A percentile compares a stretch with the other conserved stretches of the same genome.
phyloP scores from a whole-genome alignment of 331 rosid species.

The Acacia pycnantha region DNA sequence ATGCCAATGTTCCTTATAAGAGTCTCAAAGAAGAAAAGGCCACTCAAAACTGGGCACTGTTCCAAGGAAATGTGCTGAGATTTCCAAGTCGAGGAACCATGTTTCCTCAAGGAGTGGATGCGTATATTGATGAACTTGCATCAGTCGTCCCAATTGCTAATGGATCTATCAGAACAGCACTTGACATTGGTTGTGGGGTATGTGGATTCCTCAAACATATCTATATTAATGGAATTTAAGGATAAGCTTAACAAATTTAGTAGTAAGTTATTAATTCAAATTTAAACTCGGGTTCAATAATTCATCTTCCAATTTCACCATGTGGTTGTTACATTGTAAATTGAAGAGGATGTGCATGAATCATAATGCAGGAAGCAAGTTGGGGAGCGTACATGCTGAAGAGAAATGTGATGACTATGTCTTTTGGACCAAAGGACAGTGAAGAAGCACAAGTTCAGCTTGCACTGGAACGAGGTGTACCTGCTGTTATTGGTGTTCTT shows the following conservation, averaged over 20 bases:
- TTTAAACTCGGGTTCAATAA: neutral
- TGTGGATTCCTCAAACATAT: slow-evolving; percentile 23
- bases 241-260: neutral
- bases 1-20: slow-evolving; percentile 80
- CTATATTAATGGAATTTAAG: neutral
- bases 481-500: slow-evolving; percentile 89
- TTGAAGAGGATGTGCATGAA: slow-evolving; percentile 1
- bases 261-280: neutral
- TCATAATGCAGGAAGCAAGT: slow-evolving; percentile 76
- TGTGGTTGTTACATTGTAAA: neutral
- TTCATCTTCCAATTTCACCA: neutral
- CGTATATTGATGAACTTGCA: slow-evolving; percentile 87
- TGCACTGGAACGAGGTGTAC: slow-evolving; percentile 94
- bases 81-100: slow-evolving; percentile 98
- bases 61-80: slow-evolving; percentile 78
- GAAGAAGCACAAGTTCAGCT: slow-evolving; percentile 96
- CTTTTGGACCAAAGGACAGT: slow-evolving; percentile 91
- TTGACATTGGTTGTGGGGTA: slow-evolving; percentile 98
- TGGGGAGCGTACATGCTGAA: slow-evolving; percentile 96
- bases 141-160: slow-evolving; percentile 80
- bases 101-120: slow-evolving; percentile 96
- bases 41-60: slow-evolving; percentile 79
- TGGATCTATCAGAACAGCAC: slow-evolving; percentile 88
- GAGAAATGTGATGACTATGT: slow-evolving; percentile 85
- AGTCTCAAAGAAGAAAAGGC: slow-evolving; percentile 86